A percentile compares a stretch with the other conserved stretches of the same genome.
phyloP scores from a whole-genome alignment of 352 stramenopile species.

The Phytophthora cactorum region DNA sequence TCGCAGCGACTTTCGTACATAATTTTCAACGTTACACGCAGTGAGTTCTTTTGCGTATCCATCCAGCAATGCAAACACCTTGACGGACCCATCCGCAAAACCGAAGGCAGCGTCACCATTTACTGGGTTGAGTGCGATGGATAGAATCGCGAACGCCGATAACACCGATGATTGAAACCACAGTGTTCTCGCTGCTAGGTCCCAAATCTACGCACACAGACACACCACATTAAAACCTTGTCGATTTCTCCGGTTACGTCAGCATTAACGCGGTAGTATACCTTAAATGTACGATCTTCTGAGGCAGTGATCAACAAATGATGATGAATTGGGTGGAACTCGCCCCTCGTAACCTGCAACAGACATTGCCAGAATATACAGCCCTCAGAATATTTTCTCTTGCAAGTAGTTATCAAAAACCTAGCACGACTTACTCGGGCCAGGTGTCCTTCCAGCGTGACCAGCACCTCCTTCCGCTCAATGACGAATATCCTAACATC shows the following conservation, averaged over 20 bases:
- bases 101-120: constrained; percentile 73
- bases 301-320: constrained; percentile 78
- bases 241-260: too few relatives aligned
- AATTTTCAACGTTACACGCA: constrained; percentile 52
- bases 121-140: constrained; percentile 60
- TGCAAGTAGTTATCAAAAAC: not conserved
- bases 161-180: constrained; percentile 83
- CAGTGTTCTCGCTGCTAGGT: constrained; percentile 61
- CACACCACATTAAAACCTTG: not conserved
- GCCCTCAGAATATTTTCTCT: not conserved
- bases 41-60: constrained; percentile 63
- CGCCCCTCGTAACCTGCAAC: constrained; percentile 66
- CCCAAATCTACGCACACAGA: constrained; percentile 65
- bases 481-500: constrained; percentile 68
- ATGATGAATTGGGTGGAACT: constrained; percentile 74
- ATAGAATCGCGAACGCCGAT: constrained; percentile 77
- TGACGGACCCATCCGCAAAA: constrained; percentile 74
- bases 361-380: not conserved
- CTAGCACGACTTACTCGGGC: constrained; percentile 44
- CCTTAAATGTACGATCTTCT: constrained; percentile 88
- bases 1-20: constrained; percentile 44
- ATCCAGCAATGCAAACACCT: constrained; percentile 62
- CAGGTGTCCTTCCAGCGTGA: constrained; percentile 77
- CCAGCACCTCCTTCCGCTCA: constrained; percentile 55
- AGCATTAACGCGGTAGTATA: constrained; percentile 17